Percentiles rank a stretch among this genome's conserved stretches.
phyloP scores from a whole-genome alignment of 75 land plant species.

The Pinus albicaulis region DNA sequence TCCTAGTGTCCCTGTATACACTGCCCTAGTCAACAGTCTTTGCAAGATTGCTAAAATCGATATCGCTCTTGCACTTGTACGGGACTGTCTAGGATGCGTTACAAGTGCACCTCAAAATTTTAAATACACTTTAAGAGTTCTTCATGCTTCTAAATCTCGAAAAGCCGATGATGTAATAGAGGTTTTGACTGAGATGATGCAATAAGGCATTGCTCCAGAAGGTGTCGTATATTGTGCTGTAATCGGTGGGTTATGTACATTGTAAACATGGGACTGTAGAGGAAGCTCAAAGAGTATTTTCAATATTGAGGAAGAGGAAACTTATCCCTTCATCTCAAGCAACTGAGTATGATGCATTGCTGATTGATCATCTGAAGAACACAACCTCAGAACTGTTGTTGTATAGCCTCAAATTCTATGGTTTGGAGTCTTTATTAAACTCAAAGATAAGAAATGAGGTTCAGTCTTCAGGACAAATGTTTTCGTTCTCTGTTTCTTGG shows the following conservation, averaged over 20 bases:
- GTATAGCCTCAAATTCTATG: conserved; percentile 55
- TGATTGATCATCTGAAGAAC: conserved; percentile 54
- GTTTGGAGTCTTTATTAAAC: conserved; percentile 39
- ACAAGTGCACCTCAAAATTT: conserved; percentile 55
- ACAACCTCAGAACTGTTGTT: conserved; percentile 46
- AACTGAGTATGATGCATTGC: conserved; percentile 49
- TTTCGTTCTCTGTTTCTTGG: too few relatives aligned
- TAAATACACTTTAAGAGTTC: conserved; percentile 52
- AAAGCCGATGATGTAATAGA: conserved; percentile 51
- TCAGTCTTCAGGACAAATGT: too few relatives aligned
- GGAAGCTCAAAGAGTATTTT: conserved; percentile 59
- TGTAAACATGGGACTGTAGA: conserved; percentile 51
- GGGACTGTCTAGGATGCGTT: conserved; percentile 57
- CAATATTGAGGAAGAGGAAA: conserved; percentile 26
- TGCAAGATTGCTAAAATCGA: conserved; percentile 55
- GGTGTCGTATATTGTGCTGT: conserved; percentile 47
- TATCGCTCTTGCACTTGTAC: conserved; percentile 49
- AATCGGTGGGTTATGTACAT: conserved; percentile 57
- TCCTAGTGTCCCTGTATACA: conserved; percentile 50
- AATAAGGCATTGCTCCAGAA: conserved; percentile 30
- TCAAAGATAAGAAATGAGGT: too few relatives aligned
- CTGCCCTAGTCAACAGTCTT: conserved; percentile 57
- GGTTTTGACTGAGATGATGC: conserved; percentile 62
- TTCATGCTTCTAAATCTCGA: conserved; percentile 43
- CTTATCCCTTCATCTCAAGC: conserved; percentile 35